Conservation (phyloP, 257 asterid species). For the Rhazya stricta region DNA sequence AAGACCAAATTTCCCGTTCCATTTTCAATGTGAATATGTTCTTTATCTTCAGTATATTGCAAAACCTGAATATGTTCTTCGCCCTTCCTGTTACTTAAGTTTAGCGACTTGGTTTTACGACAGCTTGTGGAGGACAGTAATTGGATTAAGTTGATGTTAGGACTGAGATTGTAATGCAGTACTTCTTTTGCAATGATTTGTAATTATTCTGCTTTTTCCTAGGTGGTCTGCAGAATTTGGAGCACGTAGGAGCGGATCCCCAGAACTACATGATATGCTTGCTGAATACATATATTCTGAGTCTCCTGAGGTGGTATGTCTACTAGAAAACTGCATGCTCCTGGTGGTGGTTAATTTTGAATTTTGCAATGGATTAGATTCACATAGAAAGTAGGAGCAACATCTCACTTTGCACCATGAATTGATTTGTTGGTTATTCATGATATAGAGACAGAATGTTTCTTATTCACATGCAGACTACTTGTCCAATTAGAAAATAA, state of each 20-base stretch:
- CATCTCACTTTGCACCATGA: background rate
- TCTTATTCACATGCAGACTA: background rate
- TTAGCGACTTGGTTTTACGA: background rate
- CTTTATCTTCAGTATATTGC: background rate
- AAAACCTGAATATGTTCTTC: background rate
- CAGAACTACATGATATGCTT: slow-evolving; percentile 89
- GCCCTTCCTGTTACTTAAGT: background rate
- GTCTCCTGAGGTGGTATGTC: slow-evolving; percentile 84
- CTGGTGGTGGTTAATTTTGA: background rate
- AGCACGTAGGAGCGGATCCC: slow-evolving; percentile 67
- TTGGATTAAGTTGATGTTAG: background rate
- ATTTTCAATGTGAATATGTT: background rate
- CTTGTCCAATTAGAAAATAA: background rate
- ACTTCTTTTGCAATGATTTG: background rate
- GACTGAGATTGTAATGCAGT: background rate
- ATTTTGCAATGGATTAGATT: background rate
- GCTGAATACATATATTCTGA: slow-evolving; percentile 84
- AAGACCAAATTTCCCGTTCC: background rate
- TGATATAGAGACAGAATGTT: background rate
- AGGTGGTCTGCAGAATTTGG: slow-evolving; percentile 97
- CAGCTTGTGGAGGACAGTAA: background rate
- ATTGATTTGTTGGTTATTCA: background rate
- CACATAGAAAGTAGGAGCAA: background rate
- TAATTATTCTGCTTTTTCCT: slow-evolving; percentile 19
- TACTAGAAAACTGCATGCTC: slow-evolving; percentile 14